These are phyloP conservation scores for Colletotrichum godetiae DNA, from an alignment of 2,329 filamentous ascomycete species.

Conservation along the genomic window DNA sequence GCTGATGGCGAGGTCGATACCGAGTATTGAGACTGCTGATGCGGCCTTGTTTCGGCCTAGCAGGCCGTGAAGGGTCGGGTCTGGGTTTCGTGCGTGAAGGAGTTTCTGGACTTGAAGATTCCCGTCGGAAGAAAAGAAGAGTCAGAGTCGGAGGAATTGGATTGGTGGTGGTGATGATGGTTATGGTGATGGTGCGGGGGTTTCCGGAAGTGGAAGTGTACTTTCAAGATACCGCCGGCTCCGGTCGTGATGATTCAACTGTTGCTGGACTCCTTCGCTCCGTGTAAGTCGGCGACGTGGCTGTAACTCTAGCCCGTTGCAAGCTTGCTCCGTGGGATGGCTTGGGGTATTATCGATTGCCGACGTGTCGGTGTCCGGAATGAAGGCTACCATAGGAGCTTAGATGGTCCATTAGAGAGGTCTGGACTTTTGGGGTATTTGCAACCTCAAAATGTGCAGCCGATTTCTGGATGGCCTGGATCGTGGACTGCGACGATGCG, in stretches of 20 bases:
- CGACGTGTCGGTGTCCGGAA: background rate
- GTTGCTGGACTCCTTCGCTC: background rate
- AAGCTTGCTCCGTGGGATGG: background rate
- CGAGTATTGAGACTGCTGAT: constrained; percentile 4
- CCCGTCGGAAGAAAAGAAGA: background rate
- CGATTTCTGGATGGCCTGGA: background rate
- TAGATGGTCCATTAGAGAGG: background rate
- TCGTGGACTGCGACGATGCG: constrained; percentile 1
- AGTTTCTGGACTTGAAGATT: no score
- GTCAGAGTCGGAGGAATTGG: background rate
- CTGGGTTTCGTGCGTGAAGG: background rate
- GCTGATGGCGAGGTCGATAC: background rate
- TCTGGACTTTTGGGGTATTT: constrained; percentile 14
- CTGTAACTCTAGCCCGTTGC: background rate
- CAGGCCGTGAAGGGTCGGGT: constrained; percentile 1
- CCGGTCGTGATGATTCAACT: constrained; percentile 6
- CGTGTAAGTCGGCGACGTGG: background rate
- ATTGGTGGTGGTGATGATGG: background rate
- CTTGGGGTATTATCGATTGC: background rate
- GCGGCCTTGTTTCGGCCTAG: constrained; percentile 12
- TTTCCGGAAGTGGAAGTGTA: constrained; percentile 32
- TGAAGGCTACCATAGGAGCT: background rate
- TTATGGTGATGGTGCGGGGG: constrained; percentile 11
- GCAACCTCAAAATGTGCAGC: background rate
- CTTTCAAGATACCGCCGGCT: constrained; percentile 21